Evolutionary conservation across 2,329 filamentous ascomycete species (phyloP), one percentile per base, ranked within the genome.

Genomic region (Bipolaris victoriae): DNA sequence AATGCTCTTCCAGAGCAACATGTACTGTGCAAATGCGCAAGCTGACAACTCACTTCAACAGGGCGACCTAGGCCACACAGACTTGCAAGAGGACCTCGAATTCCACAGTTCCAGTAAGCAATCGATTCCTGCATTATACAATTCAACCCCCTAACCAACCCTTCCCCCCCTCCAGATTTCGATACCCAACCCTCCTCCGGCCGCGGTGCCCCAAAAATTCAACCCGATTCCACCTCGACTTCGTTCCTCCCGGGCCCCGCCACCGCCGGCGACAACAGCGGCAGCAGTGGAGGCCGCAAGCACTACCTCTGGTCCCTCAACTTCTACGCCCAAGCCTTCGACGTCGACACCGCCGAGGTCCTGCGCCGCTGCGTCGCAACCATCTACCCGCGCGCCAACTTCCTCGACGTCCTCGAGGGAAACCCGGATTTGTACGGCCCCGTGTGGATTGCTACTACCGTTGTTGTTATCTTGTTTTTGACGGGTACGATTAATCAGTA

Each of bases 281-380:
- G 60, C 66, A 50, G 41, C 64, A 15, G 33, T 55, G 69, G 73
- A 39, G 62, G 63, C 24, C 69, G 71, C 59, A 98, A 98, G 80
- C 91, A 91, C 72, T 92, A 89, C 81, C 90, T 98, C 63, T 99
- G 95, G 95, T 88, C 88, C 44, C 83, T 98, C 61, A 87, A 88
- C 56, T 99, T 97, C 83, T 99, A 99, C 81, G 88, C 92, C 54
- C 95, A 97, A 80, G 98, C 95, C 86, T 99, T 99, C 80, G 95
- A 99, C 74, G 94, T 99, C 63, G 95, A 99, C 79, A 98, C 95
- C 1, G 88, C 86, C 58, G 91, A 95, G 51, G 93, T 99, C 18
- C 81, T 97, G 54, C 84, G 88, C 71, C 90, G 95, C 65, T 98
- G 95, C 79, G 88, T 88, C 77, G 90, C 92, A 1, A 89, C 94